Base-by-base conservation (phyloP, 2,329 filamentous ascomycete genomes). In the Ceratocystis papillata region DNA sequence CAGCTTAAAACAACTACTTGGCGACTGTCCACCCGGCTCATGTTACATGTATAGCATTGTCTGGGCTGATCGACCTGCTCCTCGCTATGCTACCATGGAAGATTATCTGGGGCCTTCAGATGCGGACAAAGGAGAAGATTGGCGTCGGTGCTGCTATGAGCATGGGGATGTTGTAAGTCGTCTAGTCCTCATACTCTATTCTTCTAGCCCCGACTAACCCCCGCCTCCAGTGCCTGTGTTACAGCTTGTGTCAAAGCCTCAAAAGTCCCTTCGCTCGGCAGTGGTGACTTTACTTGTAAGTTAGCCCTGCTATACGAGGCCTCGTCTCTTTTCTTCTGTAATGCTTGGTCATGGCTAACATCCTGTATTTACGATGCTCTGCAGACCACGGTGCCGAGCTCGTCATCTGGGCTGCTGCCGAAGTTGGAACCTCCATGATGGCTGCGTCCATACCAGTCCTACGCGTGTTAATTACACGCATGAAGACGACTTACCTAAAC, bases 61-160 rank as follows among this genome's bases (percentile, higher is more conserved):
- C 75, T 1, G 75, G 73, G 0, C 67, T 69, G 1, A 74, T 76
- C 70, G 77, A 78, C n/a, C 73, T 79, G 12, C 66, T 75, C 1
- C 70, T 79, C 6, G 77, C 77, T 0, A 44, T 77, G 0, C 67
- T 79, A 2, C 77, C 77, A 0, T 77, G 75, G 76, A 74, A 71
- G 25, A 73, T 79, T 7, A 74, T 79, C 55, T 76, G 74, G 76
- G 71, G 71, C 0, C 69, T 77, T 15, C 73, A 72, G 6, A 77
- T 78, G 74, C 75, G 72, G 65, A 70, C 69, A 33, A 75, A 74
- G 67, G 77, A 78, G 61, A 77, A 77, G 64, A 67, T 76, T 15
- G 76, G 77, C 3, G 76, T 77, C 0, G 69, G 74, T 8, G 68
- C 76, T 1, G 77, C 77, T 7, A 78, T 79, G 77, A 76, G 75